Evolutionary conservation across 2,329 filamentous ascomycete genomes (phyloP).

Genomic region (Madurella mycetomatis): DNA sequence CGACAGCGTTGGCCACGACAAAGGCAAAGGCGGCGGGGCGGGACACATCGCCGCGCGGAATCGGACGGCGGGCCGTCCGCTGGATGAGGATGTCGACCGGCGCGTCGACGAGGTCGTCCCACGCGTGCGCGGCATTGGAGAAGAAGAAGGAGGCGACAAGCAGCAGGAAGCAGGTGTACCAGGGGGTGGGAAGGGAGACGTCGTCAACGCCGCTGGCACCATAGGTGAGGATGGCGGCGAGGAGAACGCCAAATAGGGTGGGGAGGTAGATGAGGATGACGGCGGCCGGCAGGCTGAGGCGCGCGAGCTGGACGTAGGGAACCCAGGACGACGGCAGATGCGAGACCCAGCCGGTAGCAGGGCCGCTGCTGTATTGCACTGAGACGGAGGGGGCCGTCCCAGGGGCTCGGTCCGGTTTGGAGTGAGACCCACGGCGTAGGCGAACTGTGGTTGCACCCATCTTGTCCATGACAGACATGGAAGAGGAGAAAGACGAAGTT

Average conservation of each 20-base stretch:
- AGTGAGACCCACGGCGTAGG: no score
- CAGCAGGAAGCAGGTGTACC: constrained; percentile 12
- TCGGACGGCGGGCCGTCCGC: constrained; percentile 32
- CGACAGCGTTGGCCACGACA: constrained; percentile 26
- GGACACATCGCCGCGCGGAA: constrained; percentile 33
- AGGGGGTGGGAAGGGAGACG: background rate
- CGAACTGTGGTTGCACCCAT: no score
- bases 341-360: background rate
- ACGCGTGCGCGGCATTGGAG: constrained; percentile 32
- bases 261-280: background rate
- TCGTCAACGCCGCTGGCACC: background rate
- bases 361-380: background rate
- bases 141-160: constrained; percentile 30
- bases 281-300: constrained; percentile 2
- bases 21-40: constrained; percentile 29
- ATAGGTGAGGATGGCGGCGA: background rate
- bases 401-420: no score
- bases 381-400: no score
- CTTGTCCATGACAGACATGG: no score
- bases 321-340: background rate
- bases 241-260: background rate
- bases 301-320: constrained; percentile 1
- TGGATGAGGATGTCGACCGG: constrained; percentile 30
- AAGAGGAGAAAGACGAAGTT: no score
- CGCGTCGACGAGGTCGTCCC: constrained; percentile 36